Evolutionary conservation across 495 filamentous ascomycete genomes (phyloP), one percentile per base, ranked within the genome.

Genomic region (Penicillium parvum): DNA sequence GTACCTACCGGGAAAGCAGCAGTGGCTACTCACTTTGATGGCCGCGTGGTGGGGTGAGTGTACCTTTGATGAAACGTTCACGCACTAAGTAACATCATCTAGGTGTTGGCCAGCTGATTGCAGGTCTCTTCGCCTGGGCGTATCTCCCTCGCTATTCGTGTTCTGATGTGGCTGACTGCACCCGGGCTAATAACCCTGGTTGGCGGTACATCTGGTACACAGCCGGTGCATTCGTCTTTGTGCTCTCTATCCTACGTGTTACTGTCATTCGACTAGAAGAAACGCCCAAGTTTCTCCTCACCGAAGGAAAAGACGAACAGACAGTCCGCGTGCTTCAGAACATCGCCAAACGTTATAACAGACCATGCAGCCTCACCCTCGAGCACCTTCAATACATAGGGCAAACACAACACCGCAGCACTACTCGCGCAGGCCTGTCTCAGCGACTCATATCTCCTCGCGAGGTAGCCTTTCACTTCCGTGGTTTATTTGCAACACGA

Each of bases 161-260:
- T n/a, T n/a, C n/a, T n/a, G n/a, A n/a, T n/a, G n/a, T n/a, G n/a
- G n/a, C n/a, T n/a, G n/a, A n/a, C 7, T 27, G 25, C 25, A 27
- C 25, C 2, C 61, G 66, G 35, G 53, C 37, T 3, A 58, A 65
- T 41, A 77, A 75, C 52, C 53, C 55, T 52, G 73, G 73, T 2
- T 77, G 74, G 74, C 60, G 75, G 15, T 77, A 77, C 45, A 52
- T 74, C 20, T 49, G 64, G 36, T 74, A 73, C 56, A 75, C 79
- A 5, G 68, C 66, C 30, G 82, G 83, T 14, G 73, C 73, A 20
- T 8, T 36, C 9, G 18, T 36, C 16, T 20, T 36, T 9, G 33
- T 20, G 5, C 9, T 36, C 8, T 11, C 8, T 21, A 18, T 36
- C 12, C 8, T 20, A 5, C 33, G 33, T 11, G 33, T 36, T n/a